Conservation (phyloP, 1,284 basidiomycete species). For the Pseudozyma sp. region DNA sequence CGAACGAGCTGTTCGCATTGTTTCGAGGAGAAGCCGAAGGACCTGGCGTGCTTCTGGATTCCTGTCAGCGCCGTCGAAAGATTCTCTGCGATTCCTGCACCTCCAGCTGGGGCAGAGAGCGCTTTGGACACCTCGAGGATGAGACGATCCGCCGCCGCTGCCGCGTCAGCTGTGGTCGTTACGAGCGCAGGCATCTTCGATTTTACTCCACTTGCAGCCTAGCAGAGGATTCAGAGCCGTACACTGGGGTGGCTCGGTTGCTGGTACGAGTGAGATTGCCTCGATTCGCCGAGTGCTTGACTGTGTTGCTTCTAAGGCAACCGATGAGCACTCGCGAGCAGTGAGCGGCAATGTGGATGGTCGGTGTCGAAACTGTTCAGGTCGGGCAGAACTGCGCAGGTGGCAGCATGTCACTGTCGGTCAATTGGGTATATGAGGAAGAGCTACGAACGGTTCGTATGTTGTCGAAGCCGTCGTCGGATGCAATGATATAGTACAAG, state of each 20-base stretch:
- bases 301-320: too few species aligned
- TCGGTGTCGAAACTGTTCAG: too few species aligned
- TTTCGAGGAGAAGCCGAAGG: constrained; percentile 35
- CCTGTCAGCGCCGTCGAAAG: constrained; percentile 9
- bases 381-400: not conserved
- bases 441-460: too few species aligned
- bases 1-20: constrained; percentile 42
- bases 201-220: not conserved
- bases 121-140: constrained; percentile 25
- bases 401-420: not conserved
- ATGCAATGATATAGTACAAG: not conserved
- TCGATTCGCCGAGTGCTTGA: too few species aligned
- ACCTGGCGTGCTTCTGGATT: constrained; percentile 28
- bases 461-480: too few species aligned
- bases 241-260: too few species aligned
- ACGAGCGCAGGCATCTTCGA: constrained; percentile 35
- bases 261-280: too few species aligned
- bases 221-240: too few species aligned
- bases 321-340: too few species aligned
- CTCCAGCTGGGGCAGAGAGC: constrained; percentile 24
- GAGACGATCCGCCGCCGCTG: constrained; percentile 29
- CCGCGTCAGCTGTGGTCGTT: constrained; percentile 5
- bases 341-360: too few species aligned
- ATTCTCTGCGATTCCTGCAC: constrained; percentile 5
- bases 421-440: not conserved